phyloP scores from a whole-genome alignment of 345 rosid genomes.

The Gossypium raimondii region DNA sequence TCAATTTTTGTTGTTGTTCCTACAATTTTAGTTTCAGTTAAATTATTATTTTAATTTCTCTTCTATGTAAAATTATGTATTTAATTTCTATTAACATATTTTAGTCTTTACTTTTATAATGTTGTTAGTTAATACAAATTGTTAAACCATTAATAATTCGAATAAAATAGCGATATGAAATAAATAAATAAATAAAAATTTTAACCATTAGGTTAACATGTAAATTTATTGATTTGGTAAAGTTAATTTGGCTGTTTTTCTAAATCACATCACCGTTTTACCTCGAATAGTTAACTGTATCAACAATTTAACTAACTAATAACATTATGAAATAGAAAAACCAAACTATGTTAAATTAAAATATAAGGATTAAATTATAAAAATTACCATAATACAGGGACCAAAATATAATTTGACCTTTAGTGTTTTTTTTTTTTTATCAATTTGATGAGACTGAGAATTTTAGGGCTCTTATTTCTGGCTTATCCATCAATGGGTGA shows the following conservation, averaged over 20 bases:
- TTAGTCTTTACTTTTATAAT: neutral
- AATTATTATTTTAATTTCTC: too few species aligned
- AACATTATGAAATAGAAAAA: neutral
- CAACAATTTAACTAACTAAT: neutral
- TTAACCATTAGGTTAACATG: neutral
- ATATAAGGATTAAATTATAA: neutral
- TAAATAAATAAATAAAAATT: too few species aligned
- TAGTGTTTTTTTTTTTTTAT: neutral
- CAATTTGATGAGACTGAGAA: constrained; percentile 19
- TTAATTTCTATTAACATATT: neutral
- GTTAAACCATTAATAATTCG: neutral
- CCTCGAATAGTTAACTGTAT: neutral
- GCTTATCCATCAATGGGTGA: constrained; percentile 37
- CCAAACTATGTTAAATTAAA: neutral
- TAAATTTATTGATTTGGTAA: neutral
- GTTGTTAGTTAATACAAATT: neutral
- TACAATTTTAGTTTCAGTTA: too few species aligned
- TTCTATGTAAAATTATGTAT: too few species aligned
- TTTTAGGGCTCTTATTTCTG: constrained; percentile 35
- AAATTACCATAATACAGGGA: neutral
- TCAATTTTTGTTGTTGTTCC: too few species aligned
- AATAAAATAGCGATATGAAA: neutral
- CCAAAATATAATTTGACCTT: neutral
- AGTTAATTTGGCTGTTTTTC: neutral
- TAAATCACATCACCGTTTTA: neutral